Evolutionary conservation across 1,139 yeast species (phyloP), one percentile per base, ranked within the genome.

Genomic region (Hemisphaericaspora xylofermentans): DNA sequence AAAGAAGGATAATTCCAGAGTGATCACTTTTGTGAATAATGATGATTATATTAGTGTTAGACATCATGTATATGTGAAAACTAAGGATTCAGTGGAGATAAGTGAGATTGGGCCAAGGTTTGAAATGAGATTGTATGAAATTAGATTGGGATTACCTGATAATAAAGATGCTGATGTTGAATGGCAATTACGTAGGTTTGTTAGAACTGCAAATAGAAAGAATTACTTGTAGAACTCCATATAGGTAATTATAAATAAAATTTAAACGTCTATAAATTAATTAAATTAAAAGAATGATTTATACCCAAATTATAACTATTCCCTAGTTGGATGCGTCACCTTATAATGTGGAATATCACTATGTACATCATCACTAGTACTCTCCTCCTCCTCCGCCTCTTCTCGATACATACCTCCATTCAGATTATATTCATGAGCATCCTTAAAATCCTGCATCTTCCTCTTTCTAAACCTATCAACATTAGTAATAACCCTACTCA

Each of bases 41-140:
- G 96, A 91, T 42, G 98, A 93, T 64, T 93, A 81, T 57, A 91
- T 93, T 43, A 80, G 89, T 45, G 97, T 93, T 6, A 78, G 99
- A 63, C 98, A 93, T 60, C 99, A 93, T 60, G 87, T 94, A 2
- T 94, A 86, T 59, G 96, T 91, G 10, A 82, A 80, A 57, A 88
- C 96, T 1, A 81, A 85, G 52, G 96, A 89, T 46, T 79, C 84
- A 27, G 96, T 89, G 3, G 98, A 93, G 60, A 67, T 93, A 47
- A 93, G 97, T 48, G 99, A 93, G 60, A 86, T 94, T 31, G 99
- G 99, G 0, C 99, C 99, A n/a, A 72, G 99, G 47, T 93, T 93
- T 56, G 98, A 94, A 65, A 89, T 93, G 98, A 80, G 89, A 60
- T 68, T 93, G 48, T 93, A 82, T 59, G 97, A 93, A 60, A 69